phyloP scores from a whole-genome alignment of 164 flowering plant genomes.

The Sextonia rubra region DNA sequence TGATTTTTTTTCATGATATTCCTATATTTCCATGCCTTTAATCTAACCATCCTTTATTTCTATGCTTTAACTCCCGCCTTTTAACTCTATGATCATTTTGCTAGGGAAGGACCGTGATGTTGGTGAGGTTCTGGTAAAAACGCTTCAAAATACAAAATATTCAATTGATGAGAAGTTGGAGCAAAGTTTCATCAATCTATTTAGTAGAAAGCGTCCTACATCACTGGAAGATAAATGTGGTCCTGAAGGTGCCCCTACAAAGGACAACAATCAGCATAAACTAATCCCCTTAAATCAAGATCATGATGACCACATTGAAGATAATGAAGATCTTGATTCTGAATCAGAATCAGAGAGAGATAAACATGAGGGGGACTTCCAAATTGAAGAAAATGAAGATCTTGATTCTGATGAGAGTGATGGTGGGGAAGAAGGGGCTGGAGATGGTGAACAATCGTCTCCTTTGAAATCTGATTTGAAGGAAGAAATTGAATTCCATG shows the following conservation, averaged over 20 bases:
- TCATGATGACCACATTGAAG: conserved; percentile 12
- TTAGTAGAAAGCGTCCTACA: conserved; percentile 37
- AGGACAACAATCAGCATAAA: not conserved
- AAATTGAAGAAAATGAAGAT: conserved; percentile 31
- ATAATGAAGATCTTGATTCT: too few species aligned
- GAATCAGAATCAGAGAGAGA: conserved; percentile 26
- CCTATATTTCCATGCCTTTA: not conserved
- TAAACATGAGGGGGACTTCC: conserved; percentile 27
- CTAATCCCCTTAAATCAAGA: not conserved
- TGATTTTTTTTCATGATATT: not conserved
- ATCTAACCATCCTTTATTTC: not conserved
- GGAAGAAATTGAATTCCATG: conserved; percentile 56
- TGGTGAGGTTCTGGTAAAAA: conserved; percentile 75
- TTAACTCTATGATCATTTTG: conserved; percentile 1
- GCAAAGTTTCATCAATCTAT: conserved; percentile 57
- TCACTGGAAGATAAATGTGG: conserved; percentile 27
- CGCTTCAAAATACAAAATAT: conserved; percentile 75
- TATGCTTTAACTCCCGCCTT: not conserved
- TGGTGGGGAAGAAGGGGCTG: conserved; percentile 22
- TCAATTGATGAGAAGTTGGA: conserved; percentile 84
- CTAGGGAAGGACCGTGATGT: conserved; percentile 70
- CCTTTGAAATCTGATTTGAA: conserved; percentile 17
- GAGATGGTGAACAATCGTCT: conserved; percentile 9
- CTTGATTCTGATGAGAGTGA: conserved; percentile 23
- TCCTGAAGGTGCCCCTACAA: conserved; percentile 16